Evolutionary conservation across 1,139 yeast genomes (phyloP), one percentile per base, ranked within the genome.

Genomic region (Blastobotrys apis): DNA sequence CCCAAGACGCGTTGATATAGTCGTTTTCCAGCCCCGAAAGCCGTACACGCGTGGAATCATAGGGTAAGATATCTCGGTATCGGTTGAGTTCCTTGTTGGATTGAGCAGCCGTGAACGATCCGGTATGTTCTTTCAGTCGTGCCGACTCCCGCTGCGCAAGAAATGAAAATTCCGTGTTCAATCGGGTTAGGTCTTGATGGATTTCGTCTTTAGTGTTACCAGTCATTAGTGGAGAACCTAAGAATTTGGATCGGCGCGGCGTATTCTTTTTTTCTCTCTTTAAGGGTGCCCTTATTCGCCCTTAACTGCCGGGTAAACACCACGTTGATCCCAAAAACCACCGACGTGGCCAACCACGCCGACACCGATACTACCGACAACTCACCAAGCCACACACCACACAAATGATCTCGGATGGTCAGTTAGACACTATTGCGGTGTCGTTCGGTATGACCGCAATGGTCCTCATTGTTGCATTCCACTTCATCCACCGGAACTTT

Each of bases 381-480:
- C 16, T 4, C 6, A 29, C 15, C 34, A 16, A 19, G 20, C 31
- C 33, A n/a, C n/a, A n/a, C n/a, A n/a, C n/a, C n/a, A n/a, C n/a
- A 10, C 59, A 41, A 37, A 88, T 87, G 96, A 88, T 88, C 58
- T 73, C 84, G 19, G 96, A 87, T 71, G 71, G 72, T 48, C 92
- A 87, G 65, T 75, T 88, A 62, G 80, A 87, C 63, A 69, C 77
- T 39, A 71, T 86, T 43, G 94, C 87, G 44, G 73, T 85, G 44
- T 66, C 79, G n/a, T 81, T 84, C 57, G 97, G 96, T 5, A 64
- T 86, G 47, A 66, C 78, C 10, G 80, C 94, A 46, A 75, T 87
- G 62, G 72, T 79, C 2, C 72, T 88, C 54, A 84, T 88, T 41
- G 67, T 85, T 41, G 69, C 82, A 4, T 88, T 83, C 65, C 94